Base-by-base conservation (phyloP, 176 grass and related monocot genomes). In the Rhipidocladum racemiflorum region DNA sequence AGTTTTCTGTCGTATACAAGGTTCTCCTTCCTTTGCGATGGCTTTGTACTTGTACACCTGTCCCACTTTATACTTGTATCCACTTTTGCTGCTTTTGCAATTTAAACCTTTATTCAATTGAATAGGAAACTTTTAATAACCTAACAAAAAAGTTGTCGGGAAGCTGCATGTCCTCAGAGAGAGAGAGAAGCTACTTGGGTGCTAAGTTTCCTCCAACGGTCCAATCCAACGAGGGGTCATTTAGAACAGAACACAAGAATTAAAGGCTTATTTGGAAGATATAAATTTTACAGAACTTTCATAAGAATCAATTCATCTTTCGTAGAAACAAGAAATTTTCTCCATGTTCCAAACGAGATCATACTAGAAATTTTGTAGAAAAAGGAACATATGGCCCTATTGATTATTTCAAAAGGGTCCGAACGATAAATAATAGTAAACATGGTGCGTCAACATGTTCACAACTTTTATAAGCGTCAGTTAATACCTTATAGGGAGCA, bases 51-150 rank as follows among this genome's bases (percentile, higher is more conserved):
- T 65, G 45, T n/a, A 79, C 62, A 65, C 77, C 62, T 38, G 63
- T 38, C 43, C 77, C 77, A 23, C 77, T 80, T 51, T 80, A 68
- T 80, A 80, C 63, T 27, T 21, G 62, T 79, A 80, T 55, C 63
- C 55, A 12, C 62, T 79, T 79, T 79, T 68, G 64, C 63, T 55
- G 10, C 45, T 79, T 79, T 79, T 68, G 49, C 49, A 27, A 67
- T 68, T 55, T 53, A 17, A 53, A 35, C n/a, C 64, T 80, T 80
- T 80, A 80, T 42, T 80, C 78, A 56, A 27, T 67, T 13, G 49
- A 54, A 80, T 69, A 42, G 8, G 48, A 15, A 27, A 17, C 34
- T 80, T 20, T 29, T 9, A 62, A 68, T 46, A 80, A 55, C 77
- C 32, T 80, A 54, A 68, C 14, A 24, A 68, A 80, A 80, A 32